Conservation (phyloP, 2,329 filamentous ascomycete genomes). For the Proliferodiscus dingleyae region DNA sequence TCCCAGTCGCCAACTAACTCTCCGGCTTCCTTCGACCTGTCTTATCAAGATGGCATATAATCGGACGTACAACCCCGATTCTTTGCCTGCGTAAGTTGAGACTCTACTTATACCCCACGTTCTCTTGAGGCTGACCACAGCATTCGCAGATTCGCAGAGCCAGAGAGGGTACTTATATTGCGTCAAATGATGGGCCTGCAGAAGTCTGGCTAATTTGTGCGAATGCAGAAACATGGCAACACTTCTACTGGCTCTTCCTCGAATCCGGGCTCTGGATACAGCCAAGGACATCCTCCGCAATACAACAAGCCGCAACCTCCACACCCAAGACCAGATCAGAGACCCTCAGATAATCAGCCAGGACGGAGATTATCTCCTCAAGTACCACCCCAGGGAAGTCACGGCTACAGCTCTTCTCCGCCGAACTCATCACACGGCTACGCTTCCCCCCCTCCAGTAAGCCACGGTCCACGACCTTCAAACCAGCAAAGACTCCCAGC, state of each 20-base stretch:
- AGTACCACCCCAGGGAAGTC: slow-evolving; percentile 22
- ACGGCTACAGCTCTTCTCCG: slow-evolving; percentile 28
- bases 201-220: too few relatives aligned
- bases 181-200: too few relatives aligned
- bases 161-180: slow-evolving; percentile 39
- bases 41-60: slow-evolving; percentile 79
- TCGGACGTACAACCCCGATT: slow-evolving; percentile 86
- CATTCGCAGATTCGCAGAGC: slow-evolving; percentile 45
- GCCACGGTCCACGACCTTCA: slow-evolving; percentile 37
- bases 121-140: slow-evolving; percentile 11
- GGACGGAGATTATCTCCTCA: slow-evolving; percentile 23
- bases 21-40: background rate
- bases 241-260: too few relatives aligned
- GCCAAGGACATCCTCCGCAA: too few relatives aligned
- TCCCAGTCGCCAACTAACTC: background rate
- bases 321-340: slow-evolving; percentile 17
- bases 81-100: slow-evolving; percentile 74
- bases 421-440: slow-evolving; percentile 35
- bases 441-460: slow-evolving; percentile 40
- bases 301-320: slow-evolving; percentile 28
- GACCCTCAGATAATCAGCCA: slow-evolving; percentile 4
- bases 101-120: slow-evolving; percentile 1
- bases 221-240: too few relatives aligned
- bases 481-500: slow-evolving; percentile 45
- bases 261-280: too few relatives aligned